These are phyloP conservation scores for Triticum urartu DNA, from an alignment of 176 grass and related monocot genomes.

Conservation along the genomic window DNA sequence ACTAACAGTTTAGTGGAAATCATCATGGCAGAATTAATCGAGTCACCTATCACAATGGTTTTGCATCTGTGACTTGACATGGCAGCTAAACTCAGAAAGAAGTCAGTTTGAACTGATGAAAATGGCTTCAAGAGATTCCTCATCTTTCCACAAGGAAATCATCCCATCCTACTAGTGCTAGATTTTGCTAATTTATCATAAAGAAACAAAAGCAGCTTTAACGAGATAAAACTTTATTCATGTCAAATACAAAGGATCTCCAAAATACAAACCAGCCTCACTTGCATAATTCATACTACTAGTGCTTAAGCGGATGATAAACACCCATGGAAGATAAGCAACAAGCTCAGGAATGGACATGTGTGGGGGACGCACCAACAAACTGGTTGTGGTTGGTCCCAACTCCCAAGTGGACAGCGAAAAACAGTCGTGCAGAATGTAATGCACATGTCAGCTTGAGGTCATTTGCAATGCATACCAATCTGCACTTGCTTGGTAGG, in stretches of 20 bases:
- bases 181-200: constrained; percentile 17
- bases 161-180: not conserved
- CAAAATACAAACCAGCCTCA: not conserved
- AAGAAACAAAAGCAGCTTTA: constrained; percentile 9
- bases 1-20: not conserved
- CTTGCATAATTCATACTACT: not conserved
- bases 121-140: not conserved
- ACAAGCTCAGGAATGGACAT: constrained; percentile 17
- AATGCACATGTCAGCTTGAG: constrained; percentile 29
- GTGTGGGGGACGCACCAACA: constrained; percentile 34
- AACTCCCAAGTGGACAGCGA: constrained; percentile 38
- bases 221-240: not conserved
- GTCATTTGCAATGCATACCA: constrained; percentile 26
- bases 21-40: not conserved
- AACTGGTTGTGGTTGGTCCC: constrained; percentile 45
- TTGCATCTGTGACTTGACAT: not conserved
- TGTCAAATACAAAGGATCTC: not conserved
- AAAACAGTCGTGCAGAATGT: constrained; percentile 41
- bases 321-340: constrained; percentile 27
- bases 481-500: constrained; percentile 27
- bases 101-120: not conserved
- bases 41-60: not conserved
- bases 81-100: not conserved
- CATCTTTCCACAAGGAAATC: not conserved
- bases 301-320: constrained; percentile 16